These are phyloP conservation scores for Rhodosporidiobolus odoratus DNA, from an alignment of 768 basidiomycete species.

Conservation along the genomic window DNA sequence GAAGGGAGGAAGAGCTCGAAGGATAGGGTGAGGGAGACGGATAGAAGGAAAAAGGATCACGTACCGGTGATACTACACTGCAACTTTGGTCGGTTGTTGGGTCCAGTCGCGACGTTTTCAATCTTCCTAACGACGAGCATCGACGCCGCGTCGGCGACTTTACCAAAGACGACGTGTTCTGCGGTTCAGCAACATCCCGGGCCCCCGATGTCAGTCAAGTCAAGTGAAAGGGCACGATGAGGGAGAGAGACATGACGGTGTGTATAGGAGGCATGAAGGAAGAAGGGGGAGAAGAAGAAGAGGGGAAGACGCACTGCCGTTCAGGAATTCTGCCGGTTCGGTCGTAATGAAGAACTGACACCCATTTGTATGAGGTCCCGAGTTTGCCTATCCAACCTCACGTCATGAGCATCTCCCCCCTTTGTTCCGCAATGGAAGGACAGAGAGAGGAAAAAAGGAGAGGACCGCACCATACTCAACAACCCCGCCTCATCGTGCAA, in stretches of 20 bases:
- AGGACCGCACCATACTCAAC: constrained; percentile 71
- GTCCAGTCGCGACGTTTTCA: constrained; percentile 81
- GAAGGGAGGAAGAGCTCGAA: not conserved
- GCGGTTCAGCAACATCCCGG: not conserved
- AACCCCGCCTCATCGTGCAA: constrained; percentile 82
- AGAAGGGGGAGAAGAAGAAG: not conserved
- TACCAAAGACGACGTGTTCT: constrained; percentile 85
- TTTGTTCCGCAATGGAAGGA: constrained; percentile 14
- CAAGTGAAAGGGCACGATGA: not conserved
- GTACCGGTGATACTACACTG: constrained; percentile 78
- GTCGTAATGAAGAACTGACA: constrained; percentile 99
- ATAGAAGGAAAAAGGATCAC: constrained; percentile 39
- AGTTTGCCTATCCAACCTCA: no score
- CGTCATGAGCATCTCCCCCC: no score
- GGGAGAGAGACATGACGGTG: not conserved
- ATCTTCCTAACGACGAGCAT: constrained; percentile 95
- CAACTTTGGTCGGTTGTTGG: constrained; percentile 82
- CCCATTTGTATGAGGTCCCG: constrained; percentile 87
- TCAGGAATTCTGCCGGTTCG: constrained; percentile 87
- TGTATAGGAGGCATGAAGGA: not conserved
- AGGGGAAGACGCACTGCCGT: constrained; percentile 51
- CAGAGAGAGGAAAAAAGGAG: constrained; percentile 19
- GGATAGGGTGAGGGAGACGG: no score
- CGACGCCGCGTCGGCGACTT: constrained; percentile 66
- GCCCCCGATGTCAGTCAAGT: not conserved